Conservation (phyloP, 129 eudicot genomes). For the Heracleum sosnowskyi region DNA sequence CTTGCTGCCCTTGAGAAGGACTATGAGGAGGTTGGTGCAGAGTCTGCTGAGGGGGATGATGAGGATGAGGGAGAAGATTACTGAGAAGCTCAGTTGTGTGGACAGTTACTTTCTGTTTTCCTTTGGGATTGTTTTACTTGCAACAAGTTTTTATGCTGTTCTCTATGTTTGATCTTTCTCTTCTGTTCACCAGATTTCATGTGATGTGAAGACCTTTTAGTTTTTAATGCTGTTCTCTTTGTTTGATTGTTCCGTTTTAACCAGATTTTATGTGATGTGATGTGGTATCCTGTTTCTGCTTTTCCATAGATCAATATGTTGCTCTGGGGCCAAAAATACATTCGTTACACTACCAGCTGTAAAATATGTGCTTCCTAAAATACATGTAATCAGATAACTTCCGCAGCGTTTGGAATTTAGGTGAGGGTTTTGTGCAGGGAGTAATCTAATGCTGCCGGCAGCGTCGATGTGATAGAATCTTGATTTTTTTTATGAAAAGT, state of each 20-base stretch:
- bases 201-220: not conserved
- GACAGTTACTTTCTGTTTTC: not conserved
- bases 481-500: too few species aligned
- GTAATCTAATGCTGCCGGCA: too few species aligned
- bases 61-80: slow-evolving; percentile 30
- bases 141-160: not conserved
- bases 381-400: too few species aligned
- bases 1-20: slow-evolving; percentile 34
- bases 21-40: slow-evolving; percentile 46
- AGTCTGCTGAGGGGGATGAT: slow-evolving; percentile 31
- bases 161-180: not conserved
- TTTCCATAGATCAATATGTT: not conserved
- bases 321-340: not conserved
- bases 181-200: not conserved
- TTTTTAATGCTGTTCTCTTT: not conserved
- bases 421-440: too few species aligned
- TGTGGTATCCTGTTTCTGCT: not conserved
- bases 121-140: slow-evolving; percentile 2
- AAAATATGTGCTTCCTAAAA: not conserved
- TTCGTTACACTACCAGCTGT: not conserved
- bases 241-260: not conserved
- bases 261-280: not conserved
- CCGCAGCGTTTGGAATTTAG: too few species aligned
- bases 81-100: slow-evolving; percentile 8
- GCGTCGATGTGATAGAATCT: too few species aligned